Percentiles rank a stretch among this genome's conserved stretches.
phyloP scores from a whole-genome alignment of 805 yeast genomes.

The Starmerella cellae region DNA sequence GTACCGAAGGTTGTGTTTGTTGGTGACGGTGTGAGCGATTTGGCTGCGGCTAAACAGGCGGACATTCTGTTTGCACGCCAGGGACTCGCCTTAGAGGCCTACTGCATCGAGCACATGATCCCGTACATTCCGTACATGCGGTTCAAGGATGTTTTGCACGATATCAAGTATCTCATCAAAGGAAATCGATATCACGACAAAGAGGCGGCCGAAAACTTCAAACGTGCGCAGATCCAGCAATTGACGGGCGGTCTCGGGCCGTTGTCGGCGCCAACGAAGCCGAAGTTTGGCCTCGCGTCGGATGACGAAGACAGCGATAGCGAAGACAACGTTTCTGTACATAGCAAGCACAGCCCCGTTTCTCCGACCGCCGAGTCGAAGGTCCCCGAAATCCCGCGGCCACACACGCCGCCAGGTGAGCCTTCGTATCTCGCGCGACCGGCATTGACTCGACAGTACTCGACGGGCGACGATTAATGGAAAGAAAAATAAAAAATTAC shows the following conservation, averaged over 20 bases:
- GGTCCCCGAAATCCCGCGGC: constrained; percentile 6
- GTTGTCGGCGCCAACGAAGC: constrained; percentile 10
- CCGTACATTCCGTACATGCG: constrained; percentile 33
- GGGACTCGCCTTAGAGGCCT: constrained; percentile 32
- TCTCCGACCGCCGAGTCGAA: background rate
- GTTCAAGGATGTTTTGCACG: constrained; percentile 31
- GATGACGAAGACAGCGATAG: constrained; percentile 13
- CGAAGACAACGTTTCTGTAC: constrained; percentile 15
- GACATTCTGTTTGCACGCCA: constrained; percentile 34
- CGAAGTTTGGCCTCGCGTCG: constrained; percentile 14
- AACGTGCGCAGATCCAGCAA: constrained; percentile 16
- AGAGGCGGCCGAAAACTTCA: constrained; percentile 18
- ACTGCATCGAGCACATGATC: constrained; percentile 31
- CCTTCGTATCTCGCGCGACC: constrained; percentile 15
- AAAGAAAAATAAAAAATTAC: no score
- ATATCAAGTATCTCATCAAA: constrained; percentile 24
- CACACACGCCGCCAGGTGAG: constrained; percentile 17
- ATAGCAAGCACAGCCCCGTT: constrained; percentile 5
- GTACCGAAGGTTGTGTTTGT: constrained; percentile 40
- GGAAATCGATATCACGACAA: constrained; percentile 23
- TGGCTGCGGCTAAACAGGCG: constrained; percentile 35
- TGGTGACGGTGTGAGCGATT: constrained; percentile 45
- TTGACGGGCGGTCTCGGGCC: constrained; percentile 22
- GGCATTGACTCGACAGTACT: constrained; percentile 13
- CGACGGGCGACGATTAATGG: constrained; percentile 14